Base-by-base conservation (phyloP, 495 filamentous ascomycete species). In the Lophiotrema nucula region DNA sequence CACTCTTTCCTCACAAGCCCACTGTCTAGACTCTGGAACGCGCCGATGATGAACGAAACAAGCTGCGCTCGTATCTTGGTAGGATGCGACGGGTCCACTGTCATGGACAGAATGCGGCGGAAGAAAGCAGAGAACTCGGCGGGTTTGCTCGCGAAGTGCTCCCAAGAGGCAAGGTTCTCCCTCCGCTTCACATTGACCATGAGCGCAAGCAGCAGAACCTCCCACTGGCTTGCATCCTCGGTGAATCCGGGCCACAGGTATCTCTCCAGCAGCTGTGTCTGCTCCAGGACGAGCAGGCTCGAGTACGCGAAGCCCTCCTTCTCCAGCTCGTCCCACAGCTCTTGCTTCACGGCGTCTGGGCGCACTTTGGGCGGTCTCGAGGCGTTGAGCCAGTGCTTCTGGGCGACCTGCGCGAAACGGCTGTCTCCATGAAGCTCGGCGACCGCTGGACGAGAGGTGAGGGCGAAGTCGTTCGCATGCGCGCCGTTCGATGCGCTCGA, bases 221-320 rank as follows among this genome's bases (percentile, higher is more conserved):
- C 92, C 63, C 88, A 86, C 70, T 97, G 92, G 31, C 90, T 92
- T 23, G 90, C 84, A 67, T 91, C 84, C 62, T 97, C 91, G 37
- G 79, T 82, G 69, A 92, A 99, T 45, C 88, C 87, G 21, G 92
- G 93, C 93, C 95, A 99, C 22, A 99, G 81, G 67, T 89, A 96
- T 69, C 88, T 90, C 67, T 99, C 93, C 52, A 99, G 73, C 37
- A 95, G 81, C 74, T 95, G 92, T 60, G 97, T 71, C 58, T 91
- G 90, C 74, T 99, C 93, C 60, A 99, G 77, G 5, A 88, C 81
- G 53, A 96, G 77, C 27, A 97, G 80, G 12, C 85, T 85, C 62
- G 81, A 86, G 68, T 82, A 82, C n/a, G 79, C 79, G 67, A 96
- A 97, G 39, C 76, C 77, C 46, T 90, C 85, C 60, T 83, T 82